Base-by-base conservation (phyloP, 768 basidiomycete genomes). In the Kwoniella dejecticola region DNA sequence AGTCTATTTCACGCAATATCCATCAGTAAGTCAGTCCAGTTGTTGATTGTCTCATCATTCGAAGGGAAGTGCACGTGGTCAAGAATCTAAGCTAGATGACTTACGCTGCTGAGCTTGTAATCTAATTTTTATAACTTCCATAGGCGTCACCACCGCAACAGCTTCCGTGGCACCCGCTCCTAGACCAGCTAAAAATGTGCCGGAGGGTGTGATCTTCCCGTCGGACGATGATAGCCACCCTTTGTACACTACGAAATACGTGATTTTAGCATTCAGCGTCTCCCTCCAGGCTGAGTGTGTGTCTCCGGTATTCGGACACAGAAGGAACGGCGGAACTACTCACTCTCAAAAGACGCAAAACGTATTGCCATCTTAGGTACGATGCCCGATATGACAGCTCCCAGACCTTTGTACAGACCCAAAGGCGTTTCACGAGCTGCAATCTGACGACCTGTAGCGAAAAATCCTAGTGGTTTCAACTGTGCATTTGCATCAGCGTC, bases 301-400 rank as follows among this genome's bases (percentile, higher is more conserved):
- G n/a, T n/a, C n/a, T n/a, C n/a, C n/a, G n/a, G n/a, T n/a, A n/a
- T n/a, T n/a, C n/a, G n/a, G n/a, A n/a, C n/a, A n/a, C n/a, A n/a
- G n/a, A n/a, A n/a, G n/a, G n/a, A n/a, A n/a, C n/a, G n/a, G n/a
- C n/a, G n/a, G n/a, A n/a, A n/a, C 8, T 12, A 66, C 77, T 65
- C 48, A 80, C 87, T 83, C 81, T 99, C 96, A 77, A 99, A 99
- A 78, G 90, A 91, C 10, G 95, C 94, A 78, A 98, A 99, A 33
- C 96, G 89, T 75, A 93, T 97, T 48, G 92, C 92, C 96, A 99
- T 99, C 82, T 99, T 99, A 0, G 96, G 96, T 7, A 97, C 91
- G 78, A 99, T 99, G 11, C 96, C 96, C 11, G 90, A 88, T 46
- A 95, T 82, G 42, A 99, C 96, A 8, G 96, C 96, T 21, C 96